These are phyloP conservation scores for Cyberlindnera misumaiensis DNA, from an alignment of 805 yeast species.

Conservation along the genomic window DNA sequence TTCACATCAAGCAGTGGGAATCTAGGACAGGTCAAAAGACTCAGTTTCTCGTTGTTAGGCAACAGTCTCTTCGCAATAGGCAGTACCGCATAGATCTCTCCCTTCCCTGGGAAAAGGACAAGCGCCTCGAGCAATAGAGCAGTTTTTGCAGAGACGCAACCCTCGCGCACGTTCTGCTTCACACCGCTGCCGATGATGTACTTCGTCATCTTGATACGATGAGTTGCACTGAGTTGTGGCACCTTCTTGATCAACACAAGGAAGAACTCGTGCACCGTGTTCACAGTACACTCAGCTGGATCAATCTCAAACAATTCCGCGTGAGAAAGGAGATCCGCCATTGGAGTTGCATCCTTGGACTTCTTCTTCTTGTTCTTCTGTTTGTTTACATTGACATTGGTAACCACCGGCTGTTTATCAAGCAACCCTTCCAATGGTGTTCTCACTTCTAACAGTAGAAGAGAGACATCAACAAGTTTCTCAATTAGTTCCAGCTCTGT, in stretches of 20 bases:
- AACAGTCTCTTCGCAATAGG: conserved; percentile 61
- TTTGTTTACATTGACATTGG: conserved; percentile 6
- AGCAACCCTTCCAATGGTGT: conserved; percentile 24
- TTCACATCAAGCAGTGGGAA: conserved; percentile 42
- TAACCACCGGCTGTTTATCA: conserved; percentile 26
- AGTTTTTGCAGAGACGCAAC: conserved; percentile 23
- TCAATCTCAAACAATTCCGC: conserved; percentile 44
- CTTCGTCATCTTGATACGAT: conserved; percentile 50
- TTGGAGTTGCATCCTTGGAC: conserved; percentile 37
- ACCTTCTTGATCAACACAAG: conserved; percentile 39
- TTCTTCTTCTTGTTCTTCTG: conserved; percentile 34
- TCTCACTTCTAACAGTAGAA: conserved; percentile 32
- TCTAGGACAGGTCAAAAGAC: conserved; percentile 67
- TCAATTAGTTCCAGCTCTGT: conserved; percentile 46
- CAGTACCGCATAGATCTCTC: conserved; percentile 53
- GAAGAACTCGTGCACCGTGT: conserved; percentile 36
- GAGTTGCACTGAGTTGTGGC: conserved; percentile 50
- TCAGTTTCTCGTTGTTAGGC: conserved; percentile 41
- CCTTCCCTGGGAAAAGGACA: conserved; percentile 61
- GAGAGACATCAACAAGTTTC: conserved; percentile 52
- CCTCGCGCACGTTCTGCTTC: conserved; percentile 22
- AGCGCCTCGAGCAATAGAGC: conserved; percentile 42
- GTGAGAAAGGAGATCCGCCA: conserved; percentile 65
- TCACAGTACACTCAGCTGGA: conserved; percentile 32
- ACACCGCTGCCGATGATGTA: conserved; percentile 35